Conservation (phyloP, 495 filamentous ascomycete genomes). For the Neurospora terricola region DNA sequence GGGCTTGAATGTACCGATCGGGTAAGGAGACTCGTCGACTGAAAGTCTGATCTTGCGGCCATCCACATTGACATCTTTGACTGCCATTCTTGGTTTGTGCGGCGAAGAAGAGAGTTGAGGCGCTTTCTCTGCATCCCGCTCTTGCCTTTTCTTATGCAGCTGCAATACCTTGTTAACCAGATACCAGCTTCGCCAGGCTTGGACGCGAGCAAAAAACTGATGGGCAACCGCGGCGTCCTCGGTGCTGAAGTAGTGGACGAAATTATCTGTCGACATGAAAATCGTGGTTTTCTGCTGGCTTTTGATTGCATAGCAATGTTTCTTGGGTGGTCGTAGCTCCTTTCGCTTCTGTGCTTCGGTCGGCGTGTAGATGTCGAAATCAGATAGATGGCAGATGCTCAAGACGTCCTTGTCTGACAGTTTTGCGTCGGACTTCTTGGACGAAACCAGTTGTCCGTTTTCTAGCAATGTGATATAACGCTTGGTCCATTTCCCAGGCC, state of each 20-base stretch:
- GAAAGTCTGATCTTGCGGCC: slow-evolving; percentile 24
- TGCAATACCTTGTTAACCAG: slow-evolving; percentile 45
- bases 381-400: slow-evolving; percentile 77
- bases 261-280: slow-evolving; percentile 74
- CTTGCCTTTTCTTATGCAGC: slow-evolving; percentile 5
- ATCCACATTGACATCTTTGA: slow-evolving; percentile 20
- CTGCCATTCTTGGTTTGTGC: slow-evolving; percentile 18
- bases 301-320: slow-evolving; percentile 78
- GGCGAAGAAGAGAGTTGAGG: slow-evolving; percentile 12
- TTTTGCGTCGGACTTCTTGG: slow-evolving; percentile 54
- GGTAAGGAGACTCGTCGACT: slow-evolving; percentile 34
- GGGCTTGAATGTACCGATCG: slow-evolving; percentile 47
- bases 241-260: slow-evolving; percentile 83
- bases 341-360: slow-evolving; percentile 50
- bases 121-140: slow-evolving; percentile 16
- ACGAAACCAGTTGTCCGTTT: slow-evolving; percentile 64
- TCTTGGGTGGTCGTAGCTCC: slow-evolving; percentile 65
- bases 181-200: slow-evolving; percentile 85
- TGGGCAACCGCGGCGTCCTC: slow-evolving; percentile 57
- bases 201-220: slow-evolving; percentile 58
- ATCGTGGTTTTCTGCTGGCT: slow-evolving; percentile 85
- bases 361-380: slow-evolving; percentile 85
- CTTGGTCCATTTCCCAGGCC: slow-evolving; percentile 77
- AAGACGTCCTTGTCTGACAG: slow-evolving; percentile 48
- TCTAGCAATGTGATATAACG: slow-evolving; percentile 62